Evolutionary conservation across 2,329 filamentous ascomycete genomes (phyloP).

Genomic region (Niveomyces coronatus): DNA sequence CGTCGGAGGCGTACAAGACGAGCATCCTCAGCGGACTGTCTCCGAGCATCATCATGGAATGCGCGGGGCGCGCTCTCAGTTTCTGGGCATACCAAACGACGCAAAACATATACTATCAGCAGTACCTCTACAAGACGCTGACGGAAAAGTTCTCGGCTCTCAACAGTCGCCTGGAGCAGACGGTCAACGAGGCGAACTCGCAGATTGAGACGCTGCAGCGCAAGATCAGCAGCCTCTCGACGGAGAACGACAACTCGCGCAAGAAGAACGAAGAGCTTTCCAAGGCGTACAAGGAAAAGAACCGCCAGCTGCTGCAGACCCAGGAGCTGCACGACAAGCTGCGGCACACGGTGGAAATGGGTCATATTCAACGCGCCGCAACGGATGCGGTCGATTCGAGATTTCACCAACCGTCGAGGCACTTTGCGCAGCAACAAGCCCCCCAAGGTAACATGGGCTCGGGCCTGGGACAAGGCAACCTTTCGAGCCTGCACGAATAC

Average conservation of each 20-base stretch:
- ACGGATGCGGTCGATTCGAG: constrained; percentile 30
- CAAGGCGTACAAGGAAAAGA: constrained; percentile 59
- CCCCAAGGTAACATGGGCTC: constrained; percentile 7
- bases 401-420: constrained; percentile 10
- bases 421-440: constrained; percentile 7
- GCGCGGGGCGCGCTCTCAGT: constrained; percentile 63
- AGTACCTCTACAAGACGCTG: constrained; percentile 60
- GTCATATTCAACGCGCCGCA: constrained; percentile 44
- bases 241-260: constrained; percentile 52
- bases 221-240: constrained; percentile 49
- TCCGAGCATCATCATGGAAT: constrained; percentile 77
- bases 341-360: constrained; percentile 44
- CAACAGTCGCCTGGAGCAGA: constrained; percentile 58
- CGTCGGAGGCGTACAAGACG: constrained; percentile 82
- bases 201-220: constrained; percentile 58
- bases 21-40: constrained; percentile 74
- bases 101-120: constrained; percentile 75
- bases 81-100: constrained; percentile 84
- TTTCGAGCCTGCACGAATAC: neutral
- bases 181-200: constrained; percentile 63
- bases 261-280: constrained; percentile 64
- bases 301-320: constrained; percentile 54
- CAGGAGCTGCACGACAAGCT: constrained; percentile 55
- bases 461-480: neutral
- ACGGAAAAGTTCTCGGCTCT: constrained; percentile 60